These are phyloP conservation scores for Globisporangium takayamanum DNA, from an alignment of 352 stramenopile species.

Conservation along the genomic window DNA sequence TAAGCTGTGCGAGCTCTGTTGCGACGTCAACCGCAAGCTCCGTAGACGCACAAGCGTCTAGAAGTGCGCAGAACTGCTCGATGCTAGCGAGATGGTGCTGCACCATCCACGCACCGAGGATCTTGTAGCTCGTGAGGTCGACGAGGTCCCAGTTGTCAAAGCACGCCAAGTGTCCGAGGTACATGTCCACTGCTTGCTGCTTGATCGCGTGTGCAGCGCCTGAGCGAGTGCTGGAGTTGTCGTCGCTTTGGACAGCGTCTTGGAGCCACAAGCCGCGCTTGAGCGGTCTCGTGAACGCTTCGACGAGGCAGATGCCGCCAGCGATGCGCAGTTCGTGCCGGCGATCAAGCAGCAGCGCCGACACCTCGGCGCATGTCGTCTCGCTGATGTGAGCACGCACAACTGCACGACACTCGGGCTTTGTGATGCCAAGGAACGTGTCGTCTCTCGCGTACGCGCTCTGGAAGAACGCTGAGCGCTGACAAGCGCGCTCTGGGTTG, in stretches of 20 bases:
- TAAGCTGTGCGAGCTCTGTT: no score
- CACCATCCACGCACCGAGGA: conserved; percentile 8
- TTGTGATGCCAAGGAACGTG: conserved; percentile 13
- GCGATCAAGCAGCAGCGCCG: conserved; percentile 9
- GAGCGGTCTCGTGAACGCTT: conserved; percentile 7
- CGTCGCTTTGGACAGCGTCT: no score
- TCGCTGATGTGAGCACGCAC: conserved; percentile 9
- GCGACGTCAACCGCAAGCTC: no score
- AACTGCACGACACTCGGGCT: conserved; percentile 11
- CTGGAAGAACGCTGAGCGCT: conserved; percentile 10
- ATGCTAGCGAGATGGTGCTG: not conserved
- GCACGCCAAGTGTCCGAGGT: conserved; percentile 12
- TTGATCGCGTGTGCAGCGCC: not conserved
- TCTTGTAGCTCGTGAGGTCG: conserved; percentile 13
- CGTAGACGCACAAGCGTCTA: no score
- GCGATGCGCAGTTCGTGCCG: conserved; percentile 17
- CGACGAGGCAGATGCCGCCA: conserved; percentile 15
- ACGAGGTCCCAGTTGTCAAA: conserved; percentile 23
- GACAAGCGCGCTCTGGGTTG: not conserved
- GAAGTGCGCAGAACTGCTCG: no score
- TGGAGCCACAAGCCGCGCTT: not conserved
- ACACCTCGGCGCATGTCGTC: conserved; percentile 3
- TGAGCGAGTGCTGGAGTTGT: no score
- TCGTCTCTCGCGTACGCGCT: conserved; percentile 10
- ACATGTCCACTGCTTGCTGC: conserved; percentile 2